Evolutionary conservation across 768 basidiomycete species (phyloP).

Genomic region (Leccinum broughii): DNA sequence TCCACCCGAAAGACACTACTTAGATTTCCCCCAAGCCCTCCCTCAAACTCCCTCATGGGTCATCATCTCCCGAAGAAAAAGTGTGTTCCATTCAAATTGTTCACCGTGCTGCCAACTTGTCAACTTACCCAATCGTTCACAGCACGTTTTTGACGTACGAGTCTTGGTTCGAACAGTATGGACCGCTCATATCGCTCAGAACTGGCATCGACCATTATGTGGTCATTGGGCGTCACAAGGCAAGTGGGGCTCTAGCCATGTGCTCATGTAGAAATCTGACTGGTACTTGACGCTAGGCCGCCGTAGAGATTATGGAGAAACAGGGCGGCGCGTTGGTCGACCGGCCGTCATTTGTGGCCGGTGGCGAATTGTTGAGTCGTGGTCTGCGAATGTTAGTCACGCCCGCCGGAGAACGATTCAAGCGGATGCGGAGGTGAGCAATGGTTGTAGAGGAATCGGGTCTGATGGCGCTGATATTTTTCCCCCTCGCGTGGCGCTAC

Average conservation of each 20-base stretch:
- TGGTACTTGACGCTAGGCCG: conserved; percentile 38
- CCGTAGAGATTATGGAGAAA: conserved; percentile 60
- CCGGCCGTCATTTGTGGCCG: conserved; percentile 42
- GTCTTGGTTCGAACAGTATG: conserved; percentile 56
- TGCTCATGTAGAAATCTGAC: background rate
- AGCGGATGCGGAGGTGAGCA: conserved; percentile 51
- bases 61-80: conserved; percentile 6
- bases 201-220: conserved; percentile 37
- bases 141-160: conserved; percentile 34
- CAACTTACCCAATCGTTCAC: background rate
- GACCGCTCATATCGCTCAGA: conserved; percentile 54
- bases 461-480: background rate
- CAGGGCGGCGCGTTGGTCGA: conserved; percentile 40
- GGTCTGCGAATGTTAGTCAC: conserved; percentile 55
- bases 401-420: conserved; percentile 50
- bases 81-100: conserved; percentile 1
- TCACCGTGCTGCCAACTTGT: background rate
- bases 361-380: conserved; percentile 51
- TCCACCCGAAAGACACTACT: background rate
- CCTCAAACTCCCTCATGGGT: background rate
- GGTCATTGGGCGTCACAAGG: conserved; percentile 22
- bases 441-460: conserved; percentile 1
- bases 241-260: background rate
- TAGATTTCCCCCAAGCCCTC: conserved; percentile 13
- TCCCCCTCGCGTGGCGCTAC: conserved; percentile 12